These are phyloP conservation scores for Coemansia sp. DNA, from an alignment of 192 early-diverging fungal species.

Conservation along the genomic window DNA sequence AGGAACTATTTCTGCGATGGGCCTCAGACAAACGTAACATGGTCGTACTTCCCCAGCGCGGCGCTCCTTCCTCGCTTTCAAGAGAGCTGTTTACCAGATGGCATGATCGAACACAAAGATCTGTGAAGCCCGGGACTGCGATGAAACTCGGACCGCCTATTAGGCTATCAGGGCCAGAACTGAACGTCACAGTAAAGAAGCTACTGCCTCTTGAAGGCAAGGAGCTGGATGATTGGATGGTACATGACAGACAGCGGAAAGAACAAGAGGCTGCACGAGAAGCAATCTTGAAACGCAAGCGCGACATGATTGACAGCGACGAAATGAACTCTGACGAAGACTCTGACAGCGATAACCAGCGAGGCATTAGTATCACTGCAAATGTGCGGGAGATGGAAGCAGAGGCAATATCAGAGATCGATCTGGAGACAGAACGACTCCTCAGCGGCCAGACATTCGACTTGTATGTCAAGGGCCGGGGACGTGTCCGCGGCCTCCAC, in stretches of 20 bases:
- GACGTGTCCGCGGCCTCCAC: slow-evolving; percentile 69
- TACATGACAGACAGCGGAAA: slow-evolving; percentile 59
- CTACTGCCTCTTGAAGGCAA: slow-evolving; percentile 82
- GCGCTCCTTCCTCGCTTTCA: slow-evolving; percentile 67
- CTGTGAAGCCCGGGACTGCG: neutral
- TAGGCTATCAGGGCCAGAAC: slow-evolving; percentile 25
- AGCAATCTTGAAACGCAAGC: slow-evolving; percentile 61
- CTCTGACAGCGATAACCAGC: slow-evolving; percentile 32
- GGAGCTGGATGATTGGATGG: slow-evolving; percentile 74
- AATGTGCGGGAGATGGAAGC: slow-evolving; percentile 59
- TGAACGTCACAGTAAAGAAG: slow-evolving; percentile 52
- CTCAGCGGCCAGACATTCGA: slow-evolving; percentile 66
- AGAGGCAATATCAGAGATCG: slow-evolving; percentile 44
- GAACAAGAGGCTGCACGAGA: slow-evolving; percentile 78
- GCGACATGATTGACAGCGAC: slow-evolving; percentile 78
- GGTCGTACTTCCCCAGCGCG: slow-evolving; percentile 78
- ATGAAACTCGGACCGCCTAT: slow-evolving; percentile 26
- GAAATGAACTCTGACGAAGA: slow-evolving; percentile 55
- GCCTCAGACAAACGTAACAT: slow-evolving; percentile 58
- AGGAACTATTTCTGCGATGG: slow-evolving; percentile 79
- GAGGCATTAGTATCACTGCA: slow-evolving; percentile 48
- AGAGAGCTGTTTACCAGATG: slow-evolving; percentile 60
- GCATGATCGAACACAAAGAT: slow-evolving; percentile 34
- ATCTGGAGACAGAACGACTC: slow-evolving; percentile 53
- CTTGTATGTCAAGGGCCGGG: slow-evolving; percentile 80